Conservation (phyloP, 2,329 filamentous ascomycete species). For the Monosporascus sp. region DNA sequence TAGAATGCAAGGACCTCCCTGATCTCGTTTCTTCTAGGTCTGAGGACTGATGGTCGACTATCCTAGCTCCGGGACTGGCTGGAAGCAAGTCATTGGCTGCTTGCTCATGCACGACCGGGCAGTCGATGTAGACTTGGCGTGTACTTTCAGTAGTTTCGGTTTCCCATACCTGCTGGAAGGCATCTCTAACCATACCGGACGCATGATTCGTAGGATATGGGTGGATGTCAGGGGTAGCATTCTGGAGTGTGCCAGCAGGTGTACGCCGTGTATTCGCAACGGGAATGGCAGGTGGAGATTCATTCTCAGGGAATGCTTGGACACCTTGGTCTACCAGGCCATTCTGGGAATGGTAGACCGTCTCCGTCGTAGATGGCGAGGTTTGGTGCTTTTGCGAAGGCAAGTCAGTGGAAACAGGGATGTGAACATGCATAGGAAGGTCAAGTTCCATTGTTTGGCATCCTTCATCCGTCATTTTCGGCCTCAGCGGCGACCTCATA, state of each 20-base stretch:
- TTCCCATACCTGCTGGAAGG: conserved; percentile 8
- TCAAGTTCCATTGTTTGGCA: conserved; percentile 35
- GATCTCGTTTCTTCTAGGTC: neutral
- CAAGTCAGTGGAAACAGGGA: conserved; percentile 2
- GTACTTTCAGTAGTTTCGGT: conserved; percentile 1
- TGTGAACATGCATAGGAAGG: conserved; percentile 9
- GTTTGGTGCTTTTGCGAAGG: neutral
- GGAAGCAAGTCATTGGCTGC: neutral
- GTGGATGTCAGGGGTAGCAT: conserved; percentile 2
- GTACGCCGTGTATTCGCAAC: neutral
- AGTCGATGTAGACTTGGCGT: conserved; percentile 3
- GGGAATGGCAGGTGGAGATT: conserved; percentile 4
- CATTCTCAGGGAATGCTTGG: conserved; percentile 7
- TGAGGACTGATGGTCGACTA: neutral
- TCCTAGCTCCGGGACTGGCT: neutral
- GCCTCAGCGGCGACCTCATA: conserved; percentile 12
- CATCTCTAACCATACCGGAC: neutral
- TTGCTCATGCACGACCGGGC: neutral
- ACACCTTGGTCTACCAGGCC: conserved; percentile 14
- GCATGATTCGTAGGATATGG: conserved; percentile 3
- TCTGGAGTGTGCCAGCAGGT: neutral
- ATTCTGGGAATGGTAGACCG: neutral
- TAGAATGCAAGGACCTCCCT: neutral
- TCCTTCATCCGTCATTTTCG: conserved; percentile 32
- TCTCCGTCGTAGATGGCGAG: conserved; percentile 1